Evolutionary conservation across 495 filamentous ascomycete genomes (phyloP).

Genomic region (Penicillium coffeae): DNA sequence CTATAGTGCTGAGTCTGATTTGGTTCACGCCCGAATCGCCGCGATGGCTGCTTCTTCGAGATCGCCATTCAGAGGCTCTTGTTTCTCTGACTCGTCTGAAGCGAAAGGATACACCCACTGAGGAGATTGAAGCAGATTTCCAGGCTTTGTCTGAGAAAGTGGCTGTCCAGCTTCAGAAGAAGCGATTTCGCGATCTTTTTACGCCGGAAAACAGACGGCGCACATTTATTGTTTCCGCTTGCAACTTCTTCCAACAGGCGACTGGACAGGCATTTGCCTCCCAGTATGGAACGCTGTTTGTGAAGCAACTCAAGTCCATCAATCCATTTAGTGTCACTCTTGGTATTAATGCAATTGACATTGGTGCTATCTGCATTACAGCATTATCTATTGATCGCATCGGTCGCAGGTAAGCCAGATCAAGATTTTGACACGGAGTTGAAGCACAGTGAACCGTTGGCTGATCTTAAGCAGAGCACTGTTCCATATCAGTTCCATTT

Average conservation of each 20-base stretch:
- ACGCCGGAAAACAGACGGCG: conserved; percentile 23
- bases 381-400: conserved; percentile 7
- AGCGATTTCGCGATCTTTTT: conserved; percentile 28
- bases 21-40: conserved; percentile 36
- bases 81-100: conserved; percentile 4
- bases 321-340: conserved; percentile 29
- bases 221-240: conserved; percentile 27
- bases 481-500: conserved; percentile 11
- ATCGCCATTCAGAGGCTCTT: conserved; percentile 22
- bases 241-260: conserved; percentile 33
- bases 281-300: conserved; percentile 32
- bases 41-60: conserved; percentile 31
- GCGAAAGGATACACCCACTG: conserved; percentile 13
- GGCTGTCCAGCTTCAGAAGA: conserved; percentile 13
- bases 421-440: not conserved
- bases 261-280: conserved; percentile 31
- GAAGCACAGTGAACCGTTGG: not conserved
- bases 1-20: conserved; percentile 16
- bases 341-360: conserved; percentile 16
- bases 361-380: conserved; percentile 9
- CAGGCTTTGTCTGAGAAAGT: conserved; percentile 7
- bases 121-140: conserved; percentile 8
- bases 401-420: conserved; percentile 10
- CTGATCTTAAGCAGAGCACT: conserved; percentile 1
- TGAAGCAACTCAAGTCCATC: conserved; percentile 28